phyloP scores from a whole-genome alignment of 2,329 filamentous ascomycete genomes.

The Alternaria metachromatica region DNA sequence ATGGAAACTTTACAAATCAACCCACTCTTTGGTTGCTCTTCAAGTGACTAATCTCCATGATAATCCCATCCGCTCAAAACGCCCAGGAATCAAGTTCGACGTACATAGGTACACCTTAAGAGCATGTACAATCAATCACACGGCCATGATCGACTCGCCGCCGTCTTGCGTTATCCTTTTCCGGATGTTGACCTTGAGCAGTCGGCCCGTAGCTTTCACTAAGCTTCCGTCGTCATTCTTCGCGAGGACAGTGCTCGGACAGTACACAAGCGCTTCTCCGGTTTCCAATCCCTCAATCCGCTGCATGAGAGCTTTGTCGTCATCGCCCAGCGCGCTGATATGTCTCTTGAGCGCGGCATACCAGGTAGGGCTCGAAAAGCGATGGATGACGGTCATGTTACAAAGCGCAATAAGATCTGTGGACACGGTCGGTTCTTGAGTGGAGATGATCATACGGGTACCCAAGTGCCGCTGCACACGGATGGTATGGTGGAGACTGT shows the following conservation, averaged over 20 bases:
- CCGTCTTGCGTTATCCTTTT: slow-evolving; percentile 24
- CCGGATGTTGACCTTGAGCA: slow-evolving; percentile 33
- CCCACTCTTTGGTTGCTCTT: too few relatives aligned
- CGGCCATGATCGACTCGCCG: slow-evolving; percentile 48
- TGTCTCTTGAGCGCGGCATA: not conserved
- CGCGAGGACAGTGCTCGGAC: not conserved
- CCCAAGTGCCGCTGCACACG: slow-evolving; percentile 74
- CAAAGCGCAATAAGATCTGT: slow-evolving; percentile 73
- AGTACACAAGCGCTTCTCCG: not conserved
- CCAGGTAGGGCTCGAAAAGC: not conserved
- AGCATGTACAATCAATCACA: not conserved
- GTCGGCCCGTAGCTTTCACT: slow-evolving; percentile 12
- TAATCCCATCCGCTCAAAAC: not conserved
- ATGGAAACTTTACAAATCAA: too few relatives aligned
- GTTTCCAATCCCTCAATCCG: not conserved
- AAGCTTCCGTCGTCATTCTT: not conserved
- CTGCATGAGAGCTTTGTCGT: not conserved
- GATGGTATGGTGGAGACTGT: slow-evolving; percentile 67
- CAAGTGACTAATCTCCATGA: too few relatives aligned
- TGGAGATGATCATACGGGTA: slow-evolving; percentile 72
- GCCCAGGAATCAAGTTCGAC: not conserved
- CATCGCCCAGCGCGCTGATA: not conserved
- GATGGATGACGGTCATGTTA: slow-evolving; percentile 68
- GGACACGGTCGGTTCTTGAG: slow-evolving; percentile 77
- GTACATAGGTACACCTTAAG: too few relatives aligned